Evolutionary conservation across 208 protist genomes (phyloP), one percentile per base, ranked within the genome.

Genomic region (Trypanosoma cruzi): DNA sequence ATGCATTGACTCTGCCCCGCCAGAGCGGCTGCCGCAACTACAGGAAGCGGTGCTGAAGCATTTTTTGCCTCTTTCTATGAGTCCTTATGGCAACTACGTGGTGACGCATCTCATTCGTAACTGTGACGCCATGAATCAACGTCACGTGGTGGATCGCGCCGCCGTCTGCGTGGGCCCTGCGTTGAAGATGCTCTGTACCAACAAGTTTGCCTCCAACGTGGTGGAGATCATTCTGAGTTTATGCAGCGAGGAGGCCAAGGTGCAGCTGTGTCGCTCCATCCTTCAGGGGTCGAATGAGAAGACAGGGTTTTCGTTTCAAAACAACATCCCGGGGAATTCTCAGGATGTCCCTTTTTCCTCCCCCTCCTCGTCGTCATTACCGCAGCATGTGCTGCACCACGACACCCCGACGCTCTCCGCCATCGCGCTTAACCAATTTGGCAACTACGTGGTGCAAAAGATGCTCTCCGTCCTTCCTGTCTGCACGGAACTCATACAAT

Each of bases 391-490:
- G 54, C 73, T 31, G 89, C 24, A 55, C 93, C 14, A 92, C 18
- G 64, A 73, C 6, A 64, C 88, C 11, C 62, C 53, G 11, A 65
- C 68, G 22, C 71, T 98, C 36, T 64, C 80, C 2, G 82, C 93
- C 1, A 71, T 98, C 6, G 76, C 97, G 29, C 80, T 98, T 66
- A 96, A 99, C 75, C 76, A 92, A 16, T 99, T 89, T 75, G 98
- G 88, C 49, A 99, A 99, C 75, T 99, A 99, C 75, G 98, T 99
- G 0, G 75, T 99, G n/a, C 98, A 99, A 69, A 98, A 90, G 26
- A 90, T 96, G 28, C 80, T 98, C 49, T 83, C 68, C 4, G 86
- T 96, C 22, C 77, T 89, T 6, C 92, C 97, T 32, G 78, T 88
- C 34, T 73, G 82, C 18, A 11, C 42, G 32, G 81, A 87, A 71